Percentiles rank a stretch among this genome's conserved stretches.
Conservation (phyloP, 768 basidiomycete genomes). For the Dentipellis sp. region DNA sequence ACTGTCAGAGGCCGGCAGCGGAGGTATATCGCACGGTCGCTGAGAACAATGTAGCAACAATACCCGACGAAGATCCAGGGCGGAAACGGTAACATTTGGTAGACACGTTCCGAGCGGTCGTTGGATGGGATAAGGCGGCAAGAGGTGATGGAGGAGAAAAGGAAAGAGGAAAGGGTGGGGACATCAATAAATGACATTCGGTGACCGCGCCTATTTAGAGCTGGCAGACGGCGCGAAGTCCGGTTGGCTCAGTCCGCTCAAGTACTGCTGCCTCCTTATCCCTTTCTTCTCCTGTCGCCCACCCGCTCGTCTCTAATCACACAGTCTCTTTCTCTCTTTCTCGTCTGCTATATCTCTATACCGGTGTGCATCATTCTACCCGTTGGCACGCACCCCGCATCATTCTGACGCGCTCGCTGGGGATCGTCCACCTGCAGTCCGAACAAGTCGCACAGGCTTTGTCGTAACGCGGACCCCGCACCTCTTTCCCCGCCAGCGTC, state of each 20-base stretch:
- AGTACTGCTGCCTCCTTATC: not conserved
- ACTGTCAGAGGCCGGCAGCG: not conserved
- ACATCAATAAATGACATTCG: not conserved
- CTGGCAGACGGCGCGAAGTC: not conserved
- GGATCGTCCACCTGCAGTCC: not conserved
- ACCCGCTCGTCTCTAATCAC: not conserved
- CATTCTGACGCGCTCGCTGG: too few species aligned
- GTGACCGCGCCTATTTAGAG: not conserved
- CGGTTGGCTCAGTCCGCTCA: too few species aligned
- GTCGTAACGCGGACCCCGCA: not conserved
- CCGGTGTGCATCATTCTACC: not conserved
- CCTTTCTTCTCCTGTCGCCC: not conserved
- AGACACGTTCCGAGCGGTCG: too few species aligned
- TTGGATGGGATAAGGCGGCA: too few species aligned
- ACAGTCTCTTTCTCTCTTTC: not conserved
- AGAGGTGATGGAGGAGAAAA: not conserved
- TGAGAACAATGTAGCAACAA: too few species aligned
- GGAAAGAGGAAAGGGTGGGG: not conserved
- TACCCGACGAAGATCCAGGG: too few species aligned
- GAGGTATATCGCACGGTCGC: not conserved
- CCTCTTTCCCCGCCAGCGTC: not conserved
- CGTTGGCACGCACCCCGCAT: too few species aligned
- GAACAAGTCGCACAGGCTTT: not conserved
- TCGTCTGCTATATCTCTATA: not conserved
- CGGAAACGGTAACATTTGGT: too few species aligned